A percentile compares a stretch with the other conserved stretches of the same genome.
These are phyloP conservation scores for Mycena latifolia DNA, from an alignment of 768 basidiomycete genomes.

Conservation along the genomic window DNA sequence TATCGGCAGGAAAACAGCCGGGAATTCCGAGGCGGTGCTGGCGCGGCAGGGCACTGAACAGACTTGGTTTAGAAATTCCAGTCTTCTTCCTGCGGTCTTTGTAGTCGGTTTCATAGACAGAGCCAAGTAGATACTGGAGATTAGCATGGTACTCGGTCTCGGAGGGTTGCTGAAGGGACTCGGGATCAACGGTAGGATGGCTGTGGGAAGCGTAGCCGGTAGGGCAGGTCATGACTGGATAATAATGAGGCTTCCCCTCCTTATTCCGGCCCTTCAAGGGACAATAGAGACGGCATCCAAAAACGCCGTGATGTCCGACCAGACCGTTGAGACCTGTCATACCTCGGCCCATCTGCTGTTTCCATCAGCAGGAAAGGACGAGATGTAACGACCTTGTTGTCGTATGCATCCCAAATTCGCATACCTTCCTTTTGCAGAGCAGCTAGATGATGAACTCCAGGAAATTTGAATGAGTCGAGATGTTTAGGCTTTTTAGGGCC, in stretches of 20 bases:
- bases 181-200: constrained; percentile 45
- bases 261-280: constrained; percentile 44
- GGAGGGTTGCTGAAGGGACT: neutral
- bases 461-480: constrained; percentile 40
- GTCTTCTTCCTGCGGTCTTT: constrained; percentile 40
- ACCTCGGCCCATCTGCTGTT: constrained; percentile 43
- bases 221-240: constrained; percentile 45
- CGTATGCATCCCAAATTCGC: constrained; percentile 44
- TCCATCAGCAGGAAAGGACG: constrained; percentile 30
- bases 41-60: constrained; percentile 41
- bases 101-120: constrained; percentile 43
- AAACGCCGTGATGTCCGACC: constrained; percentile 33
- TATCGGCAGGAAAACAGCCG: constrained; percentile 40
- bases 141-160: constrained; percentile 32
- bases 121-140: constrained; percentile 33
- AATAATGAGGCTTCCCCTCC: constrained; percentile 43
- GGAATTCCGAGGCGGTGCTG: constrained; percentile 38
- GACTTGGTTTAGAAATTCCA: constrained; percentile 44
- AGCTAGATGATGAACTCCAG: constrained; percentile 39
- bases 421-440: constrained; percentile 39
- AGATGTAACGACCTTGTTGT: constrained; percentile 11
- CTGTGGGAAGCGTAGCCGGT: constrained; percentile 37
- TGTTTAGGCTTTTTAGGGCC: constrained; percentile 43
- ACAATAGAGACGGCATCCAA: constrained; percentile 21
- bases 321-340: constrained; percentile 46